Evolutionary conservation across 129 eudicot species (phyloP).

Genomic region (Tagetes patula): DNA sequence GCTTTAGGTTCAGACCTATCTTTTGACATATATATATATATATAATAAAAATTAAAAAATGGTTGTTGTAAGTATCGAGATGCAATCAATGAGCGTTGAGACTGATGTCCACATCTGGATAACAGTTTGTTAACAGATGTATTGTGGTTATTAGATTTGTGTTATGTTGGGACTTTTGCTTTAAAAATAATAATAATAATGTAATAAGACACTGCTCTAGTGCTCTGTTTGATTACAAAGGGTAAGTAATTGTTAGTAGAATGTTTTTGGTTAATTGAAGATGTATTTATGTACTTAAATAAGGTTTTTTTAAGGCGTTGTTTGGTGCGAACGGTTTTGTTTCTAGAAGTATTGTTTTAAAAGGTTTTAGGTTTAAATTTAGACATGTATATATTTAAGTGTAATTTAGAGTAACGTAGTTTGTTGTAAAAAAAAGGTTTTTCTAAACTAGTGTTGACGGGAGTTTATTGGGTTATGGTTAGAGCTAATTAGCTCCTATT

Average conservation of each 20-base stretch:
- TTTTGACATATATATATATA: not conserved
- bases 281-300: not conserved
- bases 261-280: slow-evolving; percentile 9
- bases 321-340: too few relatives aligned
- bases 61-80: slow-evolving; percentile 21
- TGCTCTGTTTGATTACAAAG: not conserved
- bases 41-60: slow-evolving; percentile 14
- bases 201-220: not conserved
- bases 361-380: too few relatives aligned
- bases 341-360: too few relatives aligned
- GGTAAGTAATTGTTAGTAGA: not conserved
- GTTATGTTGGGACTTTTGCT: not conserved
- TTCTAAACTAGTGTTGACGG: too few relatives aligned
- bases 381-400: too few relatives aligned
- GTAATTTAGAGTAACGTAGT: too few relatives aligned
- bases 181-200: not conserved
- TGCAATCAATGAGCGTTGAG: slow-evolving; percentile 31
- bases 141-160: not conserved
- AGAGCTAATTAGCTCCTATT: too few relatives aligned
- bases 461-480: too few relatives aligned
- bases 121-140: slow-evolving; percentile 7
- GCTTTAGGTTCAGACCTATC: slow-evolving; percentile 49
- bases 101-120: slow-evolving; percentile 29
- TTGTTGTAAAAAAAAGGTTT: too few relatives aligned
- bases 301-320: not conserved